Conservation (phyloP, 2,329 filamentous ascomycete genomes). For the Rutstroemia sp. region DNA sequence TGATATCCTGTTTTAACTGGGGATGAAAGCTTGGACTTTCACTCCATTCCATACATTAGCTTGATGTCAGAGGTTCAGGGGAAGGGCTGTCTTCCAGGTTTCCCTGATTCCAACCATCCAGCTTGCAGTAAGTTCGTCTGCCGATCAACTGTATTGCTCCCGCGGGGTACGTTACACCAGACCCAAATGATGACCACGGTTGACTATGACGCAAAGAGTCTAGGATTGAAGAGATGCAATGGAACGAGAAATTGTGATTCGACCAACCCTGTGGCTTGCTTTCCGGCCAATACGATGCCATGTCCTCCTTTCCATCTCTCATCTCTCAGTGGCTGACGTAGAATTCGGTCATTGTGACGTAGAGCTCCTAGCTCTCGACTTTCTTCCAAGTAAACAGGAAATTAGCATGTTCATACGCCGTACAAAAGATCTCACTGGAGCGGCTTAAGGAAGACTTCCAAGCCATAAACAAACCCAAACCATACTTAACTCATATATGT, state of each 20-base stretch:
- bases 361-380: constrained; percentile 2
- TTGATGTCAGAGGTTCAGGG: neutral
- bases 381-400: constrained; percentile 8
- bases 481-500: neutral
- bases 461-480: neutral
- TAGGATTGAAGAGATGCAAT: too few relatives aligned
- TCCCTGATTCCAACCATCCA: neutral
- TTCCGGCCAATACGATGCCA: too few relatives aligned
- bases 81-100: constrained; percentile 1
- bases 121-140: too few relatives aligned
- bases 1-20: neutral
- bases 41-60: neutral
- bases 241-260: too few relatives aligned
- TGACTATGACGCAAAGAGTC: too few relatives aligned
- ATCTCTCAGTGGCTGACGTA: constrained; percentile 6
- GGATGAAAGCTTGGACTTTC: neutral
- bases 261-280: too few relatives aligned
- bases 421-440: constrained; percentile 9
- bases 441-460: neutral
- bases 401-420: constrained; percentile 1
- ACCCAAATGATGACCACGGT: too few relatives aligned
- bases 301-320: too few relatives aligned
- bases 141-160: too few relatives aligned
- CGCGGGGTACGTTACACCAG: too few relatives aligned
- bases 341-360: constrained; percentile 7